Evolutionary conservation across 345 rosid genomes (phyloP), one percentile per base, ranked within the genome.

Genomic region (Turnera subulata): DNA sequence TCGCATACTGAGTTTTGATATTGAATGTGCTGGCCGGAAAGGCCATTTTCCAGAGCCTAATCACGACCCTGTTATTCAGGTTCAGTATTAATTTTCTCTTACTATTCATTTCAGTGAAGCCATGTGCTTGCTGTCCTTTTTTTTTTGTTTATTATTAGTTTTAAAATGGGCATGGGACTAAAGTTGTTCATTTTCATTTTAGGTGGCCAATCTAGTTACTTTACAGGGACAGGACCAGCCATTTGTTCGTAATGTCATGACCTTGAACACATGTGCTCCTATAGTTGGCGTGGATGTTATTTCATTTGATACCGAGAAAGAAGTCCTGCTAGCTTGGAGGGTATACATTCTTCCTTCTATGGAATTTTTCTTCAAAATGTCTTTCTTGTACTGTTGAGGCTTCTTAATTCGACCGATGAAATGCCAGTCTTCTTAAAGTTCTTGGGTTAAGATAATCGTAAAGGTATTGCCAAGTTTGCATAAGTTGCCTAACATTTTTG

Each of bases 61-160:
- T 57, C 99, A 93, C 55, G 99, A 93, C 77, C 97, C 97, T 60
- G 96, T 93, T 55, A 93, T 93, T 74, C 99, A 93, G 97, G 99
- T 93, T 52, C 13, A 22, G 38, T 19, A 15, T 16, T 55, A 42
- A n/a, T 17, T 53, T 56, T 59, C 22, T 10, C 59, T 17, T 29
- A 29, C 35, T 29, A 29, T 29, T 29, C 35, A 29, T 29, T 8
- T 29, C n/a, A 29, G 4, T 29, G 35, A 29, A 29, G 35, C 35
- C 8, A 29, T 29, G 35, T n/a, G 35, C 4, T 29, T 29, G 35
- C 8, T 29, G 8, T 29, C 35, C 8, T 29, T 4, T 29, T 29
- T 29, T 8, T 4, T 29, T n/a, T n/a, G n/a, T n/a, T n/a, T n/a
- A n/a, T n/a, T n/a, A n/a, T n/a, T n/a, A n/a, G n/a, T n/a, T n/a